Evolutionary conservation across 2,329 filamentous ascomycete species (phyloP).

Genomic region (Sordariomycetes sp.): DNA sequence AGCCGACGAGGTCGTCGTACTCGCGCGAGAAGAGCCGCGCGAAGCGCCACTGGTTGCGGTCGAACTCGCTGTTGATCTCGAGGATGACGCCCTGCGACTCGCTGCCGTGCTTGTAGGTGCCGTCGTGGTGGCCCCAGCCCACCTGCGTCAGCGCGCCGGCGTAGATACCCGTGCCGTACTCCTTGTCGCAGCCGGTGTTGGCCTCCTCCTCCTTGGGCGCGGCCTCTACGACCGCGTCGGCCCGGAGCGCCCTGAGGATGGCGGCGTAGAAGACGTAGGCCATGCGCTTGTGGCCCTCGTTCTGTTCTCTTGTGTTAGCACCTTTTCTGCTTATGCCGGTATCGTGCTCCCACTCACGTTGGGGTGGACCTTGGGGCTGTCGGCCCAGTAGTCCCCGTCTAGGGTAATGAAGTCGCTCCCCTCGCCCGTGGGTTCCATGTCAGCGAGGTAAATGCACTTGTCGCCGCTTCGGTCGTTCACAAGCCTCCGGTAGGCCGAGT

Average conservation of each 20-base stretch:
- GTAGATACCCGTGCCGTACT: slow-evolving; percentile 6
- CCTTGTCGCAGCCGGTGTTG: slow-evolving; percentile 4
- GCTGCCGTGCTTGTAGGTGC: slow-evolving; percentile 8
- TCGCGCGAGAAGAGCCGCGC: slow-evolving; percentile 6
- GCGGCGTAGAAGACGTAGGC: slow-evolving; percentile 22
- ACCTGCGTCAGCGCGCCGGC: slow-evolving; percentile 6
- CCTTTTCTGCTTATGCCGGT: slow-evolving; percentile 8
- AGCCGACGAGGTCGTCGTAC: slow-evolving; percentile 13
- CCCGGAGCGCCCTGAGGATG: slow-evolving; percentile 14
- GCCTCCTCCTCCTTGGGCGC: neutral
- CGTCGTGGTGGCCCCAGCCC: slow-evolving; percentile 10
- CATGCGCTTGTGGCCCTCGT: slow-evolving; percentile 29
- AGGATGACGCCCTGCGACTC: slow-evolving; percentile 4
- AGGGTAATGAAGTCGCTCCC: neutral
- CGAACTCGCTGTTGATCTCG: slow-evolving; percentile 8
- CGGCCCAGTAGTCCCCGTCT: slow-evolving; percentile 19
- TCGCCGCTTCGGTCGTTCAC: slow-evolving; percentile 5
- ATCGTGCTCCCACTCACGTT: slow-evolving; percentile 3
- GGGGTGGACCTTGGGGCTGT: slow-evolving; percentile 28
- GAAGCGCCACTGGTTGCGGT: slow-evolving; percentile 7
- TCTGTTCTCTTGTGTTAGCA: slow-evolving; percentile 5
- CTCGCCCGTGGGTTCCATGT: slow-evolving; percentile 6
- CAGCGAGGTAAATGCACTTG: slow-evolving; percentile 6
- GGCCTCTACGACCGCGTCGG: neutral
- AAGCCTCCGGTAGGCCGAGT: slow-evolving; percentile 19